A percentile compares a stretch with the other conserved stretches of the same genome.
Conservation (phyloP, 371 early-diverging fungal genomes). For the Mucor velutinosus region DNA sequence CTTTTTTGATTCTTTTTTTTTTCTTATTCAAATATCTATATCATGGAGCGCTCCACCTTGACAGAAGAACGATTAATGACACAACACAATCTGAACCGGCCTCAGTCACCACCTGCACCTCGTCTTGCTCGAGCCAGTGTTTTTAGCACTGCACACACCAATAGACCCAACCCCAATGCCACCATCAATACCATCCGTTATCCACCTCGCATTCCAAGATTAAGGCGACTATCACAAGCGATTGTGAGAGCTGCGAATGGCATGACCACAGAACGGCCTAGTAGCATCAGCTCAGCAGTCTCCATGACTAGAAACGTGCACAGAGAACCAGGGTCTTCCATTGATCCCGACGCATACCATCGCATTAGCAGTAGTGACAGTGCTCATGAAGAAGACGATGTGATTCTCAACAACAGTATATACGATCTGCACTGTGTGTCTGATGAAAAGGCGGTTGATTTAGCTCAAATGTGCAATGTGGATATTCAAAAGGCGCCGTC, state of each 20-base stretch:
- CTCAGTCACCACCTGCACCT: background rate
- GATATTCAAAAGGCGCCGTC: background rate
- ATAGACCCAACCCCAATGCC: background rate
- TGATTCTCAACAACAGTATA: background rate
- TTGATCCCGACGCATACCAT: background rate
- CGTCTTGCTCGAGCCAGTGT: background rate
- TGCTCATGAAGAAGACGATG: background rate
- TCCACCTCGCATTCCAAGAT: constrained; percentile 9
- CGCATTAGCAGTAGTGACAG: background rate
- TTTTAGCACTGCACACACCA: background rate
- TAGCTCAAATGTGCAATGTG: background rate
- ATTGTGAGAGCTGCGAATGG: background rate
- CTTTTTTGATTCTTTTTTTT: background rate
- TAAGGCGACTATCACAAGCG: constrained; percentile 4
- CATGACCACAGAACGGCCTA: constrained; percentile 1
- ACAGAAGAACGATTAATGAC: background rate
- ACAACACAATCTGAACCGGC: background rate
- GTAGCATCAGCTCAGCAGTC: constrained; percentile 21
- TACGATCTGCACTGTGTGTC: constrained; percentile 9
- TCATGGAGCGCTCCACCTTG: background rate
- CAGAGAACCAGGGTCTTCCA: background rate
- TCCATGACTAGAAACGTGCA: constrained; percentile 8
- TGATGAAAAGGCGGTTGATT: constrained; percentile 17
- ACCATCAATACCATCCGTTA: background rate
- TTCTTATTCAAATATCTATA: background rate